Conservation (phyloP, 805 yeast species). For the Candida dajiaensis region DNA sequence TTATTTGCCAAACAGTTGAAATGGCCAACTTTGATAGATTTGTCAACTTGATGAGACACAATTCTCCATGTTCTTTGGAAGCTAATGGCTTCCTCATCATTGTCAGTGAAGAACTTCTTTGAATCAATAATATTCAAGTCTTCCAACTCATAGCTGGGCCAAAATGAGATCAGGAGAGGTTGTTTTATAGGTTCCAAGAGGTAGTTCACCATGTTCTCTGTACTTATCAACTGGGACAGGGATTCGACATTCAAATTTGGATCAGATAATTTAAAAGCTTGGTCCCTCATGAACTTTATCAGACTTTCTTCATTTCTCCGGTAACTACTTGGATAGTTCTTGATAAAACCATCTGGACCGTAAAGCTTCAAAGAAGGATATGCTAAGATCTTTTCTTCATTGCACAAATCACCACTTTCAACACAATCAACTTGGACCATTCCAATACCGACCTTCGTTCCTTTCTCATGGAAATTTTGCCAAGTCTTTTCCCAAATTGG, state of each 20-base stretch:
- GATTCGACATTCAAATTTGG: conserved; percentile 35
- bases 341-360: conserved; percentile 44
- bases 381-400: conserved; percentile 50
- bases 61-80: conserved; percentile 54
- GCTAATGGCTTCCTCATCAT: conserved; percentile 45
- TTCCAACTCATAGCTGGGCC: conserved; percentile 47
- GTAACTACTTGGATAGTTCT: conserved; percentile 42
- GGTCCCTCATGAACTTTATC: conserved; percentile 46
- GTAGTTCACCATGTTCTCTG: conserved; percentile 38
- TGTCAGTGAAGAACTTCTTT: conserved; percentile 33
- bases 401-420: conserved; percentile 81
- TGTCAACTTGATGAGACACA: conserved; percentile 41
- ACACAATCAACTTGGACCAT: conserved; percentile 83
- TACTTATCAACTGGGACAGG: conserved; percentile 33
- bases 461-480: conserved; percentile 39
- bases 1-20: conserved; percentile 51
- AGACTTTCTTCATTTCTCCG: conserved; percentile 45
- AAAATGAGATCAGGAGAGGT: conserved; percentile 58
- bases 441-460: conserved; percentile 37
- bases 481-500: conserved; percentile 80
- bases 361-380: conserved; percentile 73
- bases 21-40: conserved; percentile 40
- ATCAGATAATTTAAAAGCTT: conserved; percentile 40
- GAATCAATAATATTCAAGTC: conserved; percentile 27
- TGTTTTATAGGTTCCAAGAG: conserved; percentile 35